Percentiles rank a stretch among this genome's conserved stretches.
These are phyloP conservation scores for Biscogniauxia sp. DNA, from an alignment of 2,329 filamentous ascomycete genomes.

Conservation along the genomic window DNA sequence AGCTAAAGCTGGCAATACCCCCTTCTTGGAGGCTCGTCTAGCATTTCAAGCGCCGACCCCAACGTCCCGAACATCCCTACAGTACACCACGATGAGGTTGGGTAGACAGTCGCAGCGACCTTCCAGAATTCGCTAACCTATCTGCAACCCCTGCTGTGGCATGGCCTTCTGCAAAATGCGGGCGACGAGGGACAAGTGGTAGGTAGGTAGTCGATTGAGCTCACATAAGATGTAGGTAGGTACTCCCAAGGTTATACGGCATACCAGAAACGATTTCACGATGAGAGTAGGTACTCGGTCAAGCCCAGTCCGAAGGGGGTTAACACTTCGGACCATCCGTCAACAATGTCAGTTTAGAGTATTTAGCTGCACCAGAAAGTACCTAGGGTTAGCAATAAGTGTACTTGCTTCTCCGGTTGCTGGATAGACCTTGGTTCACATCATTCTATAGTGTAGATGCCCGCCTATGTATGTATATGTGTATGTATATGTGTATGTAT, in stretches of 20 bases:
- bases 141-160: not conserved
- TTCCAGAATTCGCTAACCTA: not conserved
- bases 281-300: not conserved
- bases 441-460: not conserved
- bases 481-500: too few species aligned
- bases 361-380: not conserved
- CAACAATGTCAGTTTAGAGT: not conserved
- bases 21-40: conserved; percentile 1
- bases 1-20: conserved; percentile 9
- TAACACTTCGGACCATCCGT: not conserved
- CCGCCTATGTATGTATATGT: too few species aligned
- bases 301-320: not conserved
- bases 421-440: not conserved
- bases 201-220: not conserved
- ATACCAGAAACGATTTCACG: not conserved
- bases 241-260: not conserved
- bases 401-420: not conserved
- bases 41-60: conserved; percentile 17
- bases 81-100: not conserved
- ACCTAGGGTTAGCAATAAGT: not conserved
- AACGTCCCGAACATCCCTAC: conserved; percentile 7
- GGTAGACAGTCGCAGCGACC: not conserved
- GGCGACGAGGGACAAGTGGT: not conserved
- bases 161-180: not conserved
- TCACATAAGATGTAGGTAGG: not conserved